phyloP scores from a whole-genome alignment of 2,329 filamentous ascomycete species.

The Pseudocercospora pini-densiflorae region DNA sequence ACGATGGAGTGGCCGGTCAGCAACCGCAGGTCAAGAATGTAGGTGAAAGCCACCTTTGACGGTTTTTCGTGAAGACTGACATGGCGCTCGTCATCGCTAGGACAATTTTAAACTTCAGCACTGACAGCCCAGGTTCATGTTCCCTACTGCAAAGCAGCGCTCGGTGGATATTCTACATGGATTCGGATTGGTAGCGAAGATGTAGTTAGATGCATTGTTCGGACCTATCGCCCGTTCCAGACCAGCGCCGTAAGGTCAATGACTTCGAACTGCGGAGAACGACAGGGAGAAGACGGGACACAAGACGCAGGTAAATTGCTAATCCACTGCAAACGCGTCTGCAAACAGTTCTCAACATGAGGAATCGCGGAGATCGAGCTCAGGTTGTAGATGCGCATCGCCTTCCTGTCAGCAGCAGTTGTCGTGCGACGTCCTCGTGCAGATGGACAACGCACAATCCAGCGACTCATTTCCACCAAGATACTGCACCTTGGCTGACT shows the following conservation, averaged over 20 bases:
- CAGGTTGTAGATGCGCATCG: conserved; percentile 1
- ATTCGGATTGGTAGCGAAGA: not conserved
- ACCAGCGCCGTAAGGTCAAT: conserved; percentile 1
- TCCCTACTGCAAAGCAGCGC: conserved; percentile 17
- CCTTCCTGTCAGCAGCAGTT: conserved; percentile 4
- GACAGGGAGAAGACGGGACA: not conserved
- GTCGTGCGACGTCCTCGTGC: conserved; percentile 3
- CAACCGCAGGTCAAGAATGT: conserved; percentile 1
- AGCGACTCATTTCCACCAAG: conserved; percentile 8
- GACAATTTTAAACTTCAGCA: conserved; percentile 10
- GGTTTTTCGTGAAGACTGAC: not conserved
- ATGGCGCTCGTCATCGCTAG: not conserved
- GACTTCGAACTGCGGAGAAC: conserved; percentile 8
- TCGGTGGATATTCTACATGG: conserved; percentile 8
- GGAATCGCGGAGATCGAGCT: not conserved
- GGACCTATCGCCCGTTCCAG: conserved; percentile 3
- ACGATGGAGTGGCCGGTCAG: conserved; percentile 9
- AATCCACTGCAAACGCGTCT: conserved; percentile 12
- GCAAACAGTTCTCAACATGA: conserved; percentile 5
- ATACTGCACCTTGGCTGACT: not conserved
- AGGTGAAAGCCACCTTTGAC: not conserved
- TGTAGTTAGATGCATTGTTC: conserved; percentile 1
- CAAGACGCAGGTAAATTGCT: conserved; percentile 19
- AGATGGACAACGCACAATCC: conserved; percentile 1
- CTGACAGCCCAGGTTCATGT: conserved; percentile 11